Conservation (phyloP, 202 grass and related monocot genomes). For the Zizania palustris region DNA sequence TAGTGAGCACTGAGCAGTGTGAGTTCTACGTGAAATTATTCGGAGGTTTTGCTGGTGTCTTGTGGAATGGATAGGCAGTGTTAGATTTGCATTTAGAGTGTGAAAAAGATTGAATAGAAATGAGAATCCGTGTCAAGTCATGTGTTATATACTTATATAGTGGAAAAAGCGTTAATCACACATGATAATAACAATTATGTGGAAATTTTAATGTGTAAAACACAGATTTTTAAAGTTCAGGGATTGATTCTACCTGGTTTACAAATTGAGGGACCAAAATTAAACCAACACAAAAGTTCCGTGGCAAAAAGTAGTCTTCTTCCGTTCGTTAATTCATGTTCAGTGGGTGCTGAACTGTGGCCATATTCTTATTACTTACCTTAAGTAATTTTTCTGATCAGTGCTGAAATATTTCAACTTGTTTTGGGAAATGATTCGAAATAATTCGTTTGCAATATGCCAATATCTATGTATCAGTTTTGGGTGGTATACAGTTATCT, state of each 20-base stretch:
- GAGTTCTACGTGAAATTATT: neutral
- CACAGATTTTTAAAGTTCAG: neutral
- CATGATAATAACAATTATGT: neutral
- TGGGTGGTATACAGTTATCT: neutral
- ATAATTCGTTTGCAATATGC: neutral
- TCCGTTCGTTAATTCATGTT: constrained; percentile 18
- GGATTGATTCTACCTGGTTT: too few relatives aligned
- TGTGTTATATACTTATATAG: neutral
- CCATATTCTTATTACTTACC: neutral
- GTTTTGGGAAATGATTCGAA: neutral
- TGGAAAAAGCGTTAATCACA: constrained; percentile 7
- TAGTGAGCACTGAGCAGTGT: too few relatives aligned
- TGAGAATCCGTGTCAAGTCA: neutral
- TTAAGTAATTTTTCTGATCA: neutral
- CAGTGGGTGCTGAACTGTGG: neutral
- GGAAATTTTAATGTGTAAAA: neutral
- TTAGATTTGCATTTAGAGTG: neutral
- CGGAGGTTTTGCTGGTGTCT: neutral
- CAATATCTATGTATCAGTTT: neutral
- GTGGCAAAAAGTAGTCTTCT: too few relatives aligned
- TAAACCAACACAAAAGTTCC: too few relatives aligned
- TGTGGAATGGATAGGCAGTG: neutral
- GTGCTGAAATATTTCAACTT: constrained; percentile 7
- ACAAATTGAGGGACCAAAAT: too few relatives aligned
- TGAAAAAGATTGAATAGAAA: neutral